phyloP scores from a whole-genome alignment of 768 basidiomycete species.

The Jaapia argillacea region DNA sequence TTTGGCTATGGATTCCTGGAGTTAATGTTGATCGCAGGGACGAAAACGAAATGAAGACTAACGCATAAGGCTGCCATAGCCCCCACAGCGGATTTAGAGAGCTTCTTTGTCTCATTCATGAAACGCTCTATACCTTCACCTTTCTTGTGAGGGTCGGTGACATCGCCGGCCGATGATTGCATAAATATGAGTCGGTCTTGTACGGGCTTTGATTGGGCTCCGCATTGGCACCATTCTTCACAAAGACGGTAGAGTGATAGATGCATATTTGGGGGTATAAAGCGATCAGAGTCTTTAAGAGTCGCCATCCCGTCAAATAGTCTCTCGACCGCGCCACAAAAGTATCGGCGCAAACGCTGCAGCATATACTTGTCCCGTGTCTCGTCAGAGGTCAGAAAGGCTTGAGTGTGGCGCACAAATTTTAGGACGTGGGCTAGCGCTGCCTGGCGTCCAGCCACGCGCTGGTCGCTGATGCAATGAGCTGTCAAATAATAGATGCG shows the following conservation, averaged over 20 bases:
- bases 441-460: conserved; percentile 57
- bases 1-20: conserved; percentile 43
- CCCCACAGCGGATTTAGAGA: conserved; percentile 79
- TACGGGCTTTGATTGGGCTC: conserved; percentile 60
- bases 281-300: conserved; percentile 66
- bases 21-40: conserved; percentile 1
- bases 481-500: conserved; percentile 85
- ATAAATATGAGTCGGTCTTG: conserved; percentile 63
- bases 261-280: conserved; percentile 66
- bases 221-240: conserved; percentile 91
- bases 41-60: conserved; percentile 24
- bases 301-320: conserved; percentile 69
- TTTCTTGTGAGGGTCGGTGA: conserved; percentile 44
- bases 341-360: conserved; percentile 79
- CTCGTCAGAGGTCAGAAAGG: conserved; percentile 63
- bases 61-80: conserved; percentile 85
- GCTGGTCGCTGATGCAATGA: conserved; percentile 60
- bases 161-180: conserved; percentile 52
- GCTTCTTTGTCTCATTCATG: conserved; percentile 54
- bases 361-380: conserved; percentile 68
- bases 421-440: conserved; percentile 75
- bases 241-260: conserved; percentile 76
- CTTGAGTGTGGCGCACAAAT: conserved; percentile 76
- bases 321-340: conserved; percentile 82
- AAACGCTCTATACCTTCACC: conserved; percentile 43